Conservation (phyloP, 768 basidiomycete species). For the Rhodotorula sphaerocarpa region DNA sequence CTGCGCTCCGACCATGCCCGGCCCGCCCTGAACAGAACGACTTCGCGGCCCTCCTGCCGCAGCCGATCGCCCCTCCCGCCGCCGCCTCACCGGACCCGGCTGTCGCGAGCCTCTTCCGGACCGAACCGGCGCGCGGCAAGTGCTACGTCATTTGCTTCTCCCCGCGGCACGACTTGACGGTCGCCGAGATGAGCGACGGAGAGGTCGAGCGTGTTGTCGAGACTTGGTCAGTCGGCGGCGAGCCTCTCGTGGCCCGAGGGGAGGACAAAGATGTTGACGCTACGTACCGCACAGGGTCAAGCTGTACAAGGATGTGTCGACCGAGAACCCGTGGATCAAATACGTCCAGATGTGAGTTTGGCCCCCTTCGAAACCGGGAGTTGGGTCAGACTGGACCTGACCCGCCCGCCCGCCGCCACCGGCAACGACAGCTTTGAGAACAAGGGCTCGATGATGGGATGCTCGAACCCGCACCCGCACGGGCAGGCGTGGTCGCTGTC, state of each 20-base stretch:
- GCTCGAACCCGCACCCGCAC: conserved; percentile 88
- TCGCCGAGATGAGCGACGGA: conserved; percentile 55
- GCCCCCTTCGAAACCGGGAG: too few species aligned
- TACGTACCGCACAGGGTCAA: conserved; percentile 29
- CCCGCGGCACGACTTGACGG: conserved; percentile 73
- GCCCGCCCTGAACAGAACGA: conserved; percentile 32
- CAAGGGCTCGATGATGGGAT: conserved; percentile 91
- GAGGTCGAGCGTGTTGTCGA: conserved; percentile 61
- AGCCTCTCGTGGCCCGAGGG: conserved; percentile 41
- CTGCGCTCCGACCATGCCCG: too few species aligned
- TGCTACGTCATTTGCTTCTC: conserved; percentile 84
- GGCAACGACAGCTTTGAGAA: conserved; percentile 52
- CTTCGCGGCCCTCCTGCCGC: conserved; percentile 36
- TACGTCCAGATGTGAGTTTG: conserved; percentile 39
- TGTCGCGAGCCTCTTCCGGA: conserved; percentile 38
- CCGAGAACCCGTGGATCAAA: conserved; percentile 35
- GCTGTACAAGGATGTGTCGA: conserved; percentile 36
- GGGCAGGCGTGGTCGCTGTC: conserved; percentile 62
- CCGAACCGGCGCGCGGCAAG: conserved; percentile 65
- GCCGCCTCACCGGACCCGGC: conserved; percentile 6
- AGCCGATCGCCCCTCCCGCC: conserved; percentile 15
- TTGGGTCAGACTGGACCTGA: too few species aligned
- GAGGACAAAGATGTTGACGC: conserved; percentile 43
- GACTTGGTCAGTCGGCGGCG: conserved; percentile 61
- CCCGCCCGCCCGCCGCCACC: too few species aligned